Evolutionary conservation across 768 basidiomycete genomes (phyloP).

Genomic region (Lactarius quietus): DNA sequence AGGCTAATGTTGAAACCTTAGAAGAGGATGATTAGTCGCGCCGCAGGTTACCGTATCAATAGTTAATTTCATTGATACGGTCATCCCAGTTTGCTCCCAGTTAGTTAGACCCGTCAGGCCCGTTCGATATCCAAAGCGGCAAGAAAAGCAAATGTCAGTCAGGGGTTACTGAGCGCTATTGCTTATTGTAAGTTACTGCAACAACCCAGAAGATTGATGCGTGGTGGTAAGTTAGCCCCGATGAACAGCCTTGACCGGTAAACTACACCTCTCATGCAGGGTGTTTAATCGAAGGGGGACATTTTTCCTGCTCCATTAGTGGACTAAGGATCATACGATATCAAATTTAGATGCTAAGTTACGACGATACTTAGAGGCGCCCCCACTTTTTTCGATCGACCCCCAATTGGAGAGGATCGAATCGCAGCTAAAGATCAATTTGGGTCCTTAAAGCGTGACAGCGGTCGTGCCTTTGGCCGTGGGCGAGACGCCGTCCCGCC

Average conservation of each 20-base stretch:
- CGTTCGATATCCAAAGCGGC: background rate
- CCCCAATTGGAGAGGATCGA: background rate
- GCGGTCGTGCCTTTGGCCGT: constrained; percentile 20
- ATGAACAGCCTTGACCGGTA: background rate
- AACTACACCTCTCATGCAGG: background rate
- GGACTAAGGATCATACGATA: background rate
- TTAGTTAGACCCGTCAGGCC: background rate
- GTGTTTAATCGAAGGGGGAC: too few relatives aligned
- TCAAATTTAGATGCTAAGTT: background rate
- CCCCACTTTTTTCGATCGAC: background rate
- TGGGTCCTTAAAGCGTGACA: constrained; percentile 6
- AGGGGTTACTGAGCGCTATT: background rate
- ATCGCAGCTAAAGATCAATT: background rate
- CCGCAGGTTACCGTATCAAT: constrained; percentile 5
- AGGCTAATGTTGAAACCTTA: constrained; percentile 39
- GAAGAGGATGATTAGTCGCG: constrained; percentile 34
- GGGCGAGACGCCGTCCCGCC: constrained; percentile 15
- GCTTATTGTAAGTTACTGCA: too few relatives aligned
- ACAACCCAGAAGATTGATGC: background rate
- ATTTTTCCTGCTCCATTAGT: background rate
- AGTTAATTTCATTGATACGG: background rate
- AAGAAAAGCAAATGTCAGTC: background rate
- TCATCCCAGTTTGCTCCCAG: background rate
- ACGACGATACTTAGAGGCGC: background rate
- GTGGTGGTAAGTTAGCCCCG: too few relatives aligned